Percentiles rank a stretch among this genome's conserved stretches.
Evolutionary conservation across 805 yeast genomes (phyloP).

Genomic region (Cyberlindnera saturnus): DNA sequence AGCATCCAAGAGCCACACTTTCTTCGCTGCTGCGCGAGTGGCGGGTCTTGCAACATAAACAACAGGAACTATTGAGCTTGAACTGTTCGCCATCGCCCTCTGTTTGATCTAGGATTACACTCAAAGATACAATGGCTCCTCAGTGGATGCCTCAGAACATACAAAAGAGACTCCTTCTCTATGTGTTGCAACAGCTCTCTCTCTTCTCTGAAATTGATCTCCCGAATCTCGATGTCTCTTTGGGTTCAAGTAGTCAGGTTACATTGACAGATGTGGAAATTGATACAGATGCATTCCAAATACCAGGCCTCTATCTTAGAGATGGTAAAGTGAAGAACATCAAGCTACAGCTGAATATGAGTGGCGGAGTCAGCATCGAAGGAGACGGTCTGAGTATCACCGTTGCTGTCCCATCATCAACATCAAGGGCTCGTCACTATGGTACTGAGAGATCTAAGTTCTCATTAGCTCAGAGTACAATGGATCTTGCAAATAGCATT

Average conservation of each 20-base stretch:
- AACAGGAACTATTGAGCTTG: not conserved
- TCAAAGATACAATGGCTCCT: slow-evolving; percentile 18
- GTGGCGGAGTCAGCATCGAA: slow-evolving; percentile 63
- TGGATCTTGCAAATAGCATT: slow-evolving; percentile 57
- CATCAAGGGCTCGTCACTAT: not conserved
- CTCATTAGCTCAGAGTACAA: slow-evolving; percentile 66
- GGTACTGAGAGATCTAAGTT: slow-evolving; percentile 30
- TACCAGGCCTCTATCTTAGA: slow-evolving; percentile 60
- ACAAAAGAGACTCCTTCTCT: slow-evolving; percentile 74
- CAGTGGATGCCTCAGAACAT: slow-evolving; percentile 80
- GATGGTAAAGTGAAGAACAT: slow-evolving; percentile 54
- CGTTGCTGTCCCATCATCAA: slow-evolving; percentile 27
- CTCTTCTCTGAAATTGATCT: slow-evolving; percentile 78
- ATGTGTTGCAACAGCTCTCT: slow-evolving; percentile 74
- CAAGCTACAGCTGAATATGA: slow-evolving; percentile 54
- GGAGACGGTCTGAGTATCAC: slow-evolving; percentile 51
- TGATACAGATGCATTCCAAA: slow-evolving; percentile 61
- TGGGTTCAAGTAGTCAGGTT: slow-evolving; percentile 50
- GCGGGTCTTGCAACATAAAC: not conserved
- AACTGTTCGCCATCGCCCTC: not conserved
- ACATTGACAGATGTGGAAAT: slow-evolving; percentile 57
- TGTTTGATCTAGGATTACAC: not conserved
- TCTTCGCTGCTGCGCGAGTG: no score
- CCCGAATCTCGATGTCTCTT: slow-evolving; percentile 74
- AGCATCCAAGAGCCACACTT: no score